These are phyloP conservation scores for Chlorophyllum brunneum DNA, from an alignment of 768 basidiomycete species.

Conservation along the genomic window DNA sequence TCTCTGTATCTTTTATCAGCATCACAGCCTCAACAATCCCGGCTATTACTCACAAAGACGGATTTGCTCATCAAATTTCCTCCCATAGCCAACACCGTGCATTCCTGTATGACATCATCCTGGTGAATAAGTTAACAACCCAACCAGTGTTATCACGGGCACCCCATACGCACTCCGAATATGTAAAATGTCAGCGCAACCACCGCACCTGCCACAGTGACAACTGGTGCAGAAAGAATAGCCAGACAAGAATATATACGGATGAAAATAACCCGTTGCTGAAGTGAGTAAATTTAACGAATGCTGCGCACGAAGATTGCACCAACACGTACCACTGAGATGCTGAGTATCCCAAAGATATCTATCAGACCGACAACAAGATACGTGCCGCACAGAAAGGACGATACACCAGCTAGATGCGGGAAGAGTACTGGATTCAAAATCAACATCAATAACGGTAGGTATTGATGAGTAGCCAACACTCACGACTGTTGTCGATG, in stretches of 20 bases:
- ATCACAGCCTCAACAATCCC: background rate
- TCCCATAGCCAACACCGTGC: constrained; percentile 28
- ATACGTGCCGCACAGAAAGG: constrained; percentile 37
- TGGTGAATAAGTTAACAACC: too few relatives aligned
- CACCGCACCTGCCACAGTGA: constrained; percentile 32
- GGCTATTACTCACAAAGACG: constrained; percentile 28
- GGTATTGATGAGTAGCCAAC: background rate
- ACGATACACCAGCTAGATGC: constrained; percentile 27
- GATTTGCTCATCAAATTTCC: constrained; percentile 33
- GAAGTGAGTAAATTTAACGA: background rate
- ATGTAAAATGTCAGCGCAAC: constrained; percentile 34
- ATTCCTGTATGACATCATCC: constrained; percentile 36
- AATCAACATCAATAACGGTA: background rate
- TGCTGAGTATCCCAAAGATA: constrained; percentile 28
- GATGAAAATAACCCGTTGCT: constrained; percentile 26
- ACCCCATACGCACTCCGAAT: constrained; percentile 28
- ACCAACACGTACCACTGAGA: constrained; percentile 23
- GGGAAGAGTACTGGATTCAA: constrained; percentile 16
- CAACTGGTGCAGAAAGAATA: constrained; percentile 31
- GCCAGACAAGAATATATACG: constrained; percentile 28
- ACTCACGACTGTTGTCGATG: constrained; percentile 27
- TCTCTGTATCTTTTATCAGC: constrained; percentile 21
- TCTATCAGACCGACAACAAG: constrained; percentile 26
- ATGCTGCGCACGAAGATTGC: too few relatives aligned
- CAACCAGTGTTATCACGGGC: background rate